Base-by-base conservation (phyloP, 257 asterid genomes). In the Haberlea rhodopensis region DNA sequence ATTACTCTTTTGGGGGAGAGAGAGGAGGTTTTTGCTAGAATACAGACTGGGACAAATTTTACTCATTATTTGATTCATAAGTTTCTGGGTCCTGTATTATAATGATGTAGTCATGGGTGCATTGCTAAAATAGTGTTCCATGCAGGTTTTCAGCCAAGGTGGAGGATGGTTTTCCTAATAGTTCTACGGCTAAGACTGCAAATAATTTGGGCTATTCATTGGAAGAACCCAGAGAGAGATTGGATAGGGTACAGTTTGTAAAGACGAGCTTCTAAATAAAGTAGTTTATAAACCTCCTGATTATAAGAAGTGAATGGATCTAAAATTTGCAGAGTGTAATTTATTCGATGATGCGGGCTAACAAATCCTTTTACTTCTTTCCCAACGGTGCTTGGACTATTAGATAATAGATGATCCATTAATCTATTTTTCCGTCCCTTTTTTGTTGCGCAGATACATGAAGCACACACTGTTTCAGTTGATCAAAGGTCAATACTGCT, bases 121-220 rank as follows among this genome's bases (percentile, higher is more conserved):
- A 20, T 49, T 43, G 55, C 19, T 45, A 56, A 58, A 20, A 24
- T 71, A 19, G 60, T 60, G n/a, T 60, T 53, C 32, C 65, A 56
- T 73, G 76, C 78, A 76, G 85, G 78, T 65, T 52, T 70, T 59
- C 73, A 16, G 75, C 49, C 59, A 64, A 45, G 72, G 49, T 20
- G 49, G 72, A 69, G 32, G 63, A 72, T 10, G 60, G 1, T 62
- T 48, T 29, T 68, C 43, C 76, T 43, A 6, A 3, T 54, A 51
- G 22, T 65, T 61, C 63, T 10, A 22, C 65, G 16, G 51, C 43
- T 34, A 67, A 72, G 29, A 49, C 62, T 58, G 53, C 68, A 69
- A 70, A 65, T 16, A 32, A 55, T 45, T 51, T 31, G 57, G 57
- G 54, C 48, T 51, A 43, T 65, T 49, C 60, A 25, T 2, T 49